Evolutionary conservation across 805 yeast species (phyloP).

Genomic region (Kazachstania viticola): DNA sequence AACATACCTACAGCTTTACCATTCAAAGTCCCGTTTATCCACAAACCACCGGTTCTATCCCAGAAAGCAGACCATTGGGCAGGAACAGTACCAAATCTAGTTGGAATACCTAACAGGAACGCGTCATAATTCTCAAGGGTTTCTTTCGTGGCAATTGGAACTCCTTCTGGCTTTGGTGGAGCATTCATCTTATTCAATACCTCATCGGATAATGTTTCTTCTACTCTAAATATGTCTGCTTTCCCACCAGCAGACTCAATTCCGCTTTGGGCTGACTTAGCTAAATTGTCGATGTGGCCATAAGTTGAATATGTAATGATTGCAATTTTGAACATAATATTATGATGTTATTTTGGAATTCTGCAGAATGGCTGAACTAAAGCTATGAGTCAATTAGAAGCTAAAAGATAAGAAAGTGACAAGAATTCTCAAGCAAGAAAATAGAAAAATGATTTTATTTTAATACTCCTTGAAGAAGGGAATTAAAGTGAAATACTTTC

Average conservation of each 20-base stretch:
- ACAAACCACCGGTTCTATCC: slow-evolving; percentile 66
- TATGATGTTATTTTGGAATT: no score
- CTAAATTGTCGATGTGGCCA: slow-evolving; percentile 63
- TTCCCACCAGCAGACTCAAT: slow-evolving; percentile 53
- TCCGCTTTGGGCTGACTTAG: slow-evolving; percentile 58
- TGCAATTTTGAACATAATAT: slow-evolving; percentile 28
- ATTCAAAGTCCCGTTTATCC: slow-evolving; percentile 57
- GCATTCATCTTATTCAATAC: slow-evolving; percentile 49
- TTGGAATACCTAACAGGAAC: slow-evolving; percentile 68
- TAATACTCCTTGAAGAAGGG: no score
- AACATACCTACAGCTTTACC: slow-evolving; percentile 71
- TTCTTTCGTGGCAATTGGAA: slow-evolving; percentile 47
- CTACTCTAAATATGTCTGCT: slow-evolving; percentile 63
- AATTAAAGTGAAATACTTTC: no score
- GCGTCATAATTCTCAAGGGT: slow-evolving; percentile 56
- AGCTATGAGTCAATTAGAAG: no score
- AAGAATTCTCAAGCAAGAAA: no score
- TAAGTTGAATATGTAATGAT: slow-evolving; percentile 62
- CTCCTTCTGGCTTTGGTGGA: slow-evolving; percentile 43
- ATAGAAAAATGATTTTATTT: no score
- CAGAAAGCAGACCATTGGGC: slow-evolving; percentile 68
- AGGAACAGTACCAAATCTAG: slow-evolving; percentile 66
- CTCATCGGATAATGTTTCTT: slow-evolving; percentile 61
- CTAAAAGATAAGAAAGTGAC: no score
- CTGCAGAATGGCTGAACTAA: no score